Evolutionary conservation across 1,284 basidiomycete genomes (phyloP), one percentile per base, ranked within the genome.

Genomic region (Pascua guehoae): DNA sequence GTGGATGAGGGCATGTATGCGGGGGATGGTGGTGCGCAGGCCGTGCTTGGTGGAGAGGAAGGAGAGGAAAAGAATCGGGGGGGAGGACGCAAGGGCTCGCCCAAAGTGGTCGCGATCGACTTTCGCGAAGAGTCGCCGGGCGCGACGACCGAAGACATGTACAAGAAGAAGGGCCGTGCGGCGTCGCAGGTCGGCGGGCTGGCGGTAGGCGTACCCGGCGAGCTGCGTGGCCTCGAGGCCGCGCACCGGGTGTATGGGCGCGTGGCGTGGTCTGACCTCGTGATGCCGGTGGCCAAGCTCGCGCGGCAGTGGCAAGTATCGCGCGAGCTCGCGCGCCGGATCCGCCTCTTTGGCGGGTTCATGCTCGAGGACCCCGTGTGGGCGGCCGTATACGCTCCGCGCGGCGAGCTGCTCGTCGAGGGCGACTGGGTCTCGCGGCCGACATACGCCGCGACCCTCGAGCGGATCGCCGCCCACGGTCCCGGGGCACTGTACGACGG

Each of bases 81-180:
- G 14, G 40, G 40, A 12, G 40, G 12, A 12, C 24, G 24, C 24
- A 32, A 32, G 24, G 24, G 24, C 24, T 32, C 24, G n/a, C 46
- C 86, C 36, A 79, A 85, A 61, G 86, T 88, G 48, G 88, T 82
- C 72, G 85, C 85, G 4, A 82, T 97, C 54, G 89, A 96, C 78
- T 97, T 92, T 73, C 84, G 94, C 47, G 94, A 97, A 75, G 87
- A 85, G 0, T 89, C 88, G 0, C 91, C 94, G 0, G 82, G 82
- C 0, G 74, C 83, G 44, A 80, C 90, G 3, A 86, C 87, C 66
- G 75, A 80, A 49, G 85, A 85, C 10, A 96, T 96, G 91, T 96
- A 85, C 66, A 66, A 68, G 8, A 74, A 79, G 4, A 80, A 88
- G 14, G 93, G 94, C 5, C 89, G 92, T 5, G 78, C 91, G 18